Evolutionary conservation across 129 eudicot genomes (phyloP), one percentile per base, ranked within the genome.

Genomic region (Flaveria sonorensis): DNA sequence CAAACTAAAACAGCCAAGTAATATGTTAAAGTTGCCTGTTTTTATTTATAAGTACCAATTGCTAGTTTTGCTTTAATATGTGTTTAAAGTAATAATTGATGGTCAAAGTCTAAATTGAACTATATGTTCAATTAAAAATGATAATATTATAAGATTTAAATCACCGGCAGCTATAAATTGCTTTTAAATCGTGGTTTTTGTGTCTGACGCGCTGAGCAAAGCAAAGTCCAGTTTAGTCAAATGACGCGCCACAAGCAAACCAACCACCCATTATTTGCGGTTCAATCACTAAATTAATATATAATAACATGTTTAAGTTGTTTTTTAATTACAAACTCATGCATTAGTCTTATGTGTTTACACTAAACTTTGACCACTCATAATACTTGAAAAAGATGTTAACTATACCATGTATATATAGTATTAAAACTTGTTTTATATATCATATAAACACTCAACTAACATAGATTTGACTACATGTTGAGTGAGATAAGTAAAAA

Each of bases 111-210:
- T 45, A 7, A 3, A 46, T 43, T 10, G 2, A 36, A n/a, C 11
- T 63, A 8, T n/a, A 9, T 32, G 6, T 6, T 43, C 16, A 60
- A 45, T 62, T 28, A 21, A 73, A 45, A 20, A 20, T 18, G 14
- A 68, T 15, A 13, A 68, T 23, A 24, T 50, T 2, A 43, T 20
- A 15, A 30, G 26, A 30, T 48, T 28, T n/a, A 75, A 75, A 75
- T 47, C 79, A 75, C 79, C 79, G 72, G 63, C 72, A 63, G 16
- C 20, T 68, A 45, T 59, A 42, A 73, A 39, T 61, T 61, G 50
- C 47, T 47, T 75, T 62, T 62, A n/a, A 62, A 74, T 26, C 15
- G 26, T 30, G 28, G 47, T 63, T 74, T 75, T 45, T 43, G 19
- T 16, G 32, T 61, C 28, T 74, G 55, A 42, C 78, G 59, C 45